These are phyloP conservation scores for Helenozyma baotianmanensis DNA, from an alignment of 805 yeast genomes.

Conservation along the genomic window DNA sequence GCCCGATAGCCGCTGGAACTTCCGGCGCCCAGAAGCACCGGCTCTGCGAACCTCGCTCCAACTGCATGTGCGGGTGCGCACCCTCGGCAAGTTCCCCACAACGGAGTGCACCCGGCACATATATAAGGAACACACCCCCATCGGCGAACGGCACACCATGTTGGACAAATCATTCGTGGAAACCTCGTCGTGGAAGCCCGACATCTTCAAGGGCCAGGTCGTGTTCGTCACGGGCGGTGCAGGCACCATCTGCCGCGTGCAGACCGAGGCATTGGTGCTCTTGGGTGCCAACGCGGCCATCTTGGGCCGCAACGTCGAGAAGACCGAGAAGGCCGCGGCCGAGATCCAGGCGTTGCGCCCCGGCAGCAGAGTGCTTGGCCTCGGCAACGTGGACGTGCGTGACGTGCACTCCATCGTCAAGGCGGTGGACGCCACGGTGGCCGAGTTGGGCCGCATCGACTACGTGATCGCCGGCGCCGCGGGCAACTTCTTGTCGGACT, in stretches of 20 bases:
- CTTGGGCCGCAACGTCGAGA: conserved; percentile 68
- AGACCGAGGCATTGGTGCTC: conserved; percentile 75
- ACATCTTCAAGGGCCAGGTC: conserved; percentile 75
- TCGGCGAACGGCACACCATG: conserved; percentile 8
- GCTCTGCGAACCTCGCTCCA: too few species aligned
- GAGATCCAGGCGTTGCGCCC: conserved; percentile 56
- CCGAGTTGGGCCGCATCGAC: conserved; percentile 72
- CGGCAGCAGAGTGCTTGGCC: conserved; percentile 65
- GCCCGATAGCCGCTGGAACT: too few species aligned
- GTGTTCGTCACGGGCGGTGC: conserved; percentile 95
- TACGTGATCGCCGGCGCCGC: conserved; percentile 94
- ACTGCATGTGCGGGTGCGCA: too few species aligned
- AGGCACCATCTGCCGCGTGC: conserved; percentile 91
- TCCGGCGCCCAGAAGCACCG: too few species aligned
- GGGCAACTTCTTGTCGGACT: conserved; percentile 82
- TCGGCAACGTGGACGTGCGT: conserved; percentile 77
- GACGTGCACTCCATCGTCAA: conserved; percentile 50
- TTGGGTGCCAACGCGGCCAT: conserved; percentile 87
- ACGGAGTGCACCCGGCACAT: too few species aligned
- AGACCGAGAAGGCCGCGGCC: conserved; percentile 62
- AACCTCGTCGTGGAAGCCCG: conserved; percentile 45
- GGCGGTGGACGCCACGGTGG: conserved; percentile 66
- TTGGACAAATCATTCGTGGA: conserved; percentile 31
- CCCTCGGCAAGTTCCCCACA: too few species aligned
- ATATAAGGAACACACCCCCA: too few species aligned